These are phyloP conservation scores for Phenoliferia sp. DNA, from an alignment of 1,284 basidiomycete species.

Conservation along the genomic window DNA sequence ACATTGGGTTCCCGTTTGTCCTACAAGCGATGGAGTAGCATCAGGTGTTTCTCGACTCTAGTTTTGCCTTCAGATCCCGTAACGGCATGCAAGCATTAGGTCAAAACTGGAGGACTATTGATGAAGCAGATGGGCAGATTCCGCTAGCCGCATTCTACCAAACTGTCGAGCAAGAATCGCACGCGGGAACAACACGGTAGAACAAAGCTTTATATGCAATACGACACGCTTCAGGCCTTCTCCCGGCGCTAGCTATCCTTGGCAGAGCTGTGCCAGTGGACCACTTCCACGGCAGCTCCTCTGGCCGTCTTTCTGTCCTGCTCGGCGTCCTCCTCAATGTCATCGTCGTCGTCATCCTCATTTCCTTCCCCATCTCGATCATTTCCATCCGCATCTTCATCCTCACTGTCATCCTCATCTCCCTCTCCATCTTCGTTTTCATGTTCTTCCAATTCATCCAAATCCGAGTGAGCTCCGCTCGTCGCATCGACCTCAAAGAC, in stretches of 20 bases:
- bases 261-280: constrained; percentile 30
- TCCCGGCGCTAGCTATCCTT: too few species aligned
- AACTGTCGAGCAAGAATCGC: background rate
- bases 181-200: background rate
- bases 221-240: too few species aligned
- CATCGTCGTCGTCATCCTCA: constrained; percentile 1
- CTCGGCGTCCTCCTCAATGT: constrained; percentile 6
- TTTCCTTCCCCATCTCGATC: background rate
- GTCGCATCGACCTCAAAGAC: too few species aligned
- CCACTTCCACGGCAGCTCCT: constrained; percentile 23
- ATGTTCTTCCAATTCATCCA: background rate
- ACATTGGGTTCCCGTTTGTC: too few species aligned
- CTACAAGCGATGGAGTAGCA: too few species aligned
- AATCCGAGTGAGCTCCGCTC: constrained; percentile 5
- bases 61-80: too few species aligned
- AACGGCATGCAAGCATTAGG: background rate
- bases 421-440: constrained; percentile 17
- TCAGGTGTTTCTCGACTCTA: too few species aligned
- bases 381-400: background rate
- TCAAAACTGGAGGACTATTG: too few species aligned
- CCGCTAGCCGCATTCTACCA: too few species aligned
- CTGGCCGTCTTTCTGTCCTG: constrained; percentile 15
- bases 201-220: background rate
- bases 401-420: constrained; percentile 6
- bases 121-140: too few species aligned